These are phyloP conservation scores for Gigaspora rosea DNA, from an alignment of 192 early-diverging fungal genomes.

Conservation along the genomic window DNA sequence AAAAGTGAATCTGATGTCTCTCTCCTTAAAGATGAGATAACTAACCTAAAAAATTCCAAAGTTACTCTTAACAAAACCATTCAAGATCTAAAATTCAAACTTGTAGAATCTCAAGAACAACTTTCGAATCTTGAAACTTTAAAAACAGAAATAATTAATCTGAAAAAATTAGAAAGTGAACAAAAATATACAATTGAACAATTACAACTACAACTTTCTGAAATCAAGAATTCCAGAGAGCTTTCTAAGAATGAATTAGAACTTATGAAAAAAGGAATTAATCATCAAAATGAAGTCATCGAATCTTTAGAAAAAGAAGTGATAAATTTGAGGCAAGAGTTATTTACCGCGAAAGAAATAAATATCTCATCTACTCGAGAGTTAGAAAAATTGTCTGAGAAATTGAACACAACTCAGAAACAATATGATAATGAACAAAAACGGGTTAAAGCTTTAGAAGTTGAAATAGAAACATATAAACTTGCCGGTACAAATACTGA, in stretches of 20 bases:
- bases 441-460: slow-evolving; percentile 5
- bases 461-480: slow-evolving; percentile 23
- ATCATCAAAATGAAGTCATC: slow-evolving; percentile 17
- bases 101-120: background rate
- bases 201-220: slow-evolving; percentile 2
- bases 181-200: slow-evolving; percentile 21
- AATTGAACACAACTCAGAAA: slow-evolving; percentile 15
- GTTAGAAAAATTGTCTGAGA: slow-evolving; percentile 1
- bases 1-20: slow-evolving; percentile 5
- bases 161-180: slow-evolving; percentile 5
- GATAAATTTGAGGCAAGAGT: slow-evolving; percentile 3
- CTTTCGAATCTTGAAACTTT: slow-evolving; percentile 10
- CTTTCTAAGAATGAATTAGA: slow-evolving; percentile 4
- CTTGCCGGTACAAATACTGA: background rate
- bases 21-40: background rate
- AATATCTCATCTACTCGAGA: background rate
- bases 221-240: slow-evolving; percentile 13
- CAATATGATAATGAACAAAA: slow-evolving; percentile 11
- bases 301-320: slow-evolving; percentile 17
- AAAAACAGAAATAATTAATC: background rate
- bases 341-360: background rate
- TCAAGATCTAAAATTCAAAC: slow-evolving; percentile 14
- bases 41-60: slow-evolving; percentile 13
- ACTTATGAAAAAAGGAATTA: slow-evolving; percentile 15
- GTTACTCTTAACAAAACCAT: background rate